These are phyloP conservation scores for Cryptococcus sp. DNA, from an alignment of 1,284 basidiomycete genomes.

Conservation along the genomic window DNA sequence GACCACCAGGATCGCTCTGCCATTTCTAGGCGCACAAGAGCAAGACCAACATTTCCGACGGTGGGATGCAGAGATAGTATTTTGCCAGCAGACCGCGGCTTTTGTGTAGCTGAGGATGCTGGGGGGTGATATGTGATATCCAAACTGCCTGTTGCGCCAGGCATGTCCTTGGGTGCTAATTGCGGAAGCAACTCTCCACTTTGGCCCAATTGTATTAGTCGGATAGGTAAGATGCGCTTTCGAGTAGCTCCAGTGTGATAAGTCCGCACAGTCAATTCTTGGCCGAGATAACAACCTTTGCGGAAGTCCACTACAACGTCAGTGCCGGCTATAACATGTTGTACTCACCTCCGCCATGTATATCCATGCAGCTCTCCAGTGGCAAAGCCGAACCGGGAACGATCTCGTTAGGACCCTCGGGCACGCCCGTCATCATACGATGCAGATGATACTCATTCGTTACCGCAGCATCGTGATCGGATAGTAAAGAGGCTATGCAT, in stretches of 20 bases:
- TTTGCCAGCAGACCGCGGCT: slow-evolving; percentile 45
- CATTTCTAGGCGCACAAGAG: slow-evolving; percentile 49
- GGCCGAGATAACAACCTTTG: slow-evolving; percentile 98
- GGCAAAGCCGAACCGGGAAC: slow-evolving; percentile 76
- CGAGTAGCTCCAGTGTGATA: slow-evolving; percentile 91
- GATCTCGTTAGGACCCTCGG: slow-evolving; percentile 82
- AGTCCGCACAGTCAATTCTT: slow-evolving; percentile 94
- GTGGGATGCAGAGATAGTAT: slow-evolving; percentile 36
- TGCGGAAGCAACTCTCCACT: slow-evolving; percentile 10
- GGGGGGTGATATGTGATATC: slow-evolving; percentile 45
- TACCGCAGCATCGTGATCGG: slow-evolving; percentile 22
- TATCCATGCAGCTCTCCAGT: slow-evolving; percentile 89
- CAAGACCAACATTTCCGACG: slow-evolving; percentile 39
- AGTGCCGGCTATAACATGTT: background rate
- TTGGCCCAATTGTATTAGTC: slow-evolving; percentile 33
- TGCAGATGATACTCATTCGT: slow-evolving; percentile 67
- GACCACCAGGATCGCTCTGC: slow-evolving; percentile 44
- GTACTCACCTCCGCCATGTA: slow-evolving; percentile 82
- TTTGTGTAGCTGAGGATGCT: slow-evolving; percentile 32
- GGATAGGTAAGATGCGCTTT: slow-evolving; percentile 84
- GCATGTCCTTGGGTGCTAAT: slow-evolving; percentile 2
- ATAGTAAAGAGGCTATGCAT: slow-evolving; percentile 22
- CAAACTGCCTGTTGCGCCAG: slow-evolving; percentile 1
- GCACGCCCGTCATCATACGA: slow-evolving; percentile 78
- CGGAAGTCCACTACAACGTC: slow-evolving; percentile 79